Conservation (phyloP, 768 basidiomycete species). For the Tricholoma bakamatsutake region DNA sequence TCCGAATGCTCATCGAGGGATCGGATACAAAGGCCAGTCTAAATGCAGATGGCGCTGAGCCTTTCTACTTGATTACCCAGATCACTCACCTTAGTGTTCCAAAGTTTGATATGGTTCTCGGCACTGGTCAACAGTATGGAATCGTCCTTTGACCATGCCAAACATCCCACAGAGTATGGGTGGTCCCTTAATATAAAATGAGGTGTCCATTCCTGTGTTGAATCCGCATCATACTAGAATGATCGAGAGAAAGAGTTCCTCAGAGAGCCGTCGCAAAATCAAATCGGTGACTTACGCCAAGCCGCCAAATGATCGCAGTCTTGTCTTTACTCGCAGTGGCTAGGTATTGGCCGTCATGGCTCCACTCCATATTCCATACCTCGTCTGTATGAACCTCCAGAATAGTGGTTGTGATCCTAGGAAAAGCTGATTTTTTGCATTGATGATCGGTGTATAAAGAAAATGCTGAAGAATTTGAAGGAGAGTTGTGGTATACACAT, state of each 20-base stretch:
- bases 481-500: conserved; percentile 85
- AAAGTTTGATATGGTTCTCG: conserved; percentile 79
- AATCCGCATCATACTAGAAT: conserved; percentile 14
- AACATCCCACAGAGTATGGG: conserved; percentile 65
- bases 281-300: conserved; percentile 52
- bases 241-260: neutral
- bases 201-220: conserved; percentile 53
- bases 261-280: neutral
- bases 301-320: conserved; percentile 83
- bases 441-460: conserved; percentile 87
- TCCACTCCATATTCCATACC: conserved; percentile 96
- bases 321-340: conserved; percentile 88
- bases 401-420: conserved; percentile 78
- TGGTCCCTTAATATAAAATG: conserved; percentile 70
- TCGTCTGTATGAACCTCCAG: conserved; percentile 86
- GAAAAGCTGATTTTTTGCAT: conserved; percentile 79
- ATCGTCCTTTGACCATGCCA: conserved; percentile 94
- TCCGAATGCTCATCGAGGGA: conserved; percentile 70
- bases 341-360: conserved; percentile 76
- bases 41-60: conserved; percentile 11
- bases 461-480: conserved; percentile 48
- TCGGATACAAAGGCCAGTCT: conserved; percentile 73
- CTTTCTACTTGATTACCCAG: neutral
- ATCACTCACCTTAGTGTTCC: conserved; percentile 76
- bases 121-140: conserved; percentile 75